phyloP scores from a whole-genome alignment of 2,329 filamentous ascomycete genomes.

The Colletotrichum salicis region DNA sequence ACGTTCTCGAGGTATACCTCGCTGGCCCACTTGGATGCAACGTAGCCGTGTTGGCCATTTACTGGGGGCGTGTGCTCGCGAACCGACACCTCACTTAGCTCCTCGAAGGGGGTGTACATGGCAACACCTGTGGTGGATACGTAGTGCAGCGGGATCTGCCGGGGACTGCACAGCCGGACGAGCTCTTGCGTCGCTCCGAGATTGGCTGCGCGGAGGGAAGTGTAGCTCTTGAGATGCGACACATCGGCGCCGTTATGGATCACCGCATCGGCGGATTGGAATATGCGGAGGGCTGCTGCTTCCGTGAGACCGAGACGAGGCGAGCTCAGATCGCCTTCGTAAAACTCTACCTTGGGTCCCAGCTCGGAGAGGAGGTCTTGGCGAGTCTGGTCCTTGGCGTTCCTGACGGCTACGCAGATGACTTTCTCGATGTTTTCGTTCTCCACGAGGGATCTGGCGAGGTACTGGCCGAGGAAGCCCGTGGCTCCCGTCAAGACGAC shows the following conservation, averaged over 20 bases:
- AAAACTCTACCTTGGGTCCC: not conserved
- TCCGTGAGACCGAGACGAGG: conserved; percentile 51
- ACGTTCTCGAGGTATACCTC: conserved; percentile 46
- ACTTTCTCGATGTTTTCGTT: conserved; percentile 28
- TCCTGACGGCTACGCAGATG: conserved; percentile 32
- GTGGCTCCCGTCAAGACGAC: conserved; percentile 36
- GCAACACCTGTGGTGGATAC: conserved; percentile 46
- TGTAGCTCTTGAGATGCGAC: conserved; percentile 46
- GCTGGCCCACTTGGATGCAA: conserved; percentile 47
- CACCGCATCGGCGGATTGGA: conserved; percentile 52
- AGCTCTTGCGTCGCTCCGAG: conserved; percentile 45
- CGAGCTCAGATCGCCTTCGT: conserved; percentile 47
- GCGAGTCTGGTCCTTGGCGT: not conserved
- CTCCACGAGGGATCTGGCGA: conserved; percentile 30
- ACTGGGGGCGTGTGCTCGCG: conserved; percentile 15
- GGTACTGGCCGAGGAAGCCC: conserved; percentile 36
- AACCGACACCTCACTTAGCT: conserved; percentile 30
- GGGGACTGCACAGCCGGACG: conserved; percentile 34
- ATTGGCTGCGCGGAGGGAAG: conserved; percentile 42
- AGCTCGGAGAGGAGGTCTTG: not conserved
- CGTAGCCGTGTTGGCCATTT: conserved; percentile 44
- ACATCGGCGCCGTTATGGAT: conserved; percentile 59
- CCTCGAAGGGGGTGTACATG: not conserved
- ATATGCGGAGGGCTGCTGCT: not conserved
- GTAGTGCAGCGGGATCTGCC: conserved; percentile 49